Evolutionary conservation across 768 basidiomycete genomes (phyloP).

Genomic region (Trametopsis cervina): DNA sequence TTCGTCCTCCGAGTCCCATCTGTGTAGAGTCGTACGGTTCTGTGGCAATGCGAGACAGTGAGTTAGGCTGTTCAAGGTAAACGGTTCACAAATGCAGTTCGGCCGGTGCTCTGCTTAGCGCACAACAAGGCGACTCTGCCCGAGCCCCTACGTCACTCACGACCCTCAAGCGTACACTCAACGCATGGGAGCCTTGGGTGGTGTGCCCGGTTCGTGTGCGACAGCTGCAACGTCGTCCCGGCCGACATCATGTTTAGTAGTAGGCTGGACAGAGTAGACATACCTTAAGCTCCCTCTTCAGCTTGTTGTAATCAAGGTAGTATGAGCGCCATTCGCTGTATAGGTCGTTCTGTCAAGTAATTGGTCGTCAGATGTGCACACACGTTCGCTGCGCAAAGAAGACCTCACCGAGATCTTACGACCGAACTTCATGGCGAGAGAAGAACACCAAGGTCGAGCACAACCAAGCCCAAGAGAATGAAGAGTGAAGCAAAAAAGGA

Average conservation of each 20-base stretch:
- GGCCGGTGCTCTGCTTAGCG: too few relatives aligned
- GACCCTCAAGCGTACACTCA: too few relatives aligned
- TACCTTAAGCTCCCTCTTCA: slow-evolving; percentile 90
- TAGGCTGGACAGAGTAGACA: too few relatives aligned
- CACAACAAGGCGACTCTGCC: too few relatives aligned
- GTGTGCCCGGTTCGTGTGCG: too few relatives aligned
- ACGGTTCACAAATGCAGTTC: too few relatives aligned
- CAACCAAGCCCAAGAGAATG: background rate
- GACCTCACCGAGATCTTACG: slow-evolving; percentile 60
- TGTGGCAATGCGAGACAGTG: slow-evolving; percentile 13
- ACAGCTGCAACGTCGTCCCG: too few relatives aligned
- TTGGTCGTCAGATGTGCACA: slow-evolving; percentile 5
- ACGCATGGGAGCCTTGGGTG: too few relatives aligned
- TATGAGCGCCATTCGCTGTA: slow-evolving; percentile 89
- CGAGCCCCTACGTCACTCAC: too few relatives aligned
- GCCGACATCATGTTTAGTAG: too few relatives aligned
- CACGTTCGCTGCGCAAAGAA: background rate
- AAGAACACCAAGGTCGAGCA: background rate
- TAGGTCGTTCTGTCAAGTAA: slow-evolving; percentile 62
- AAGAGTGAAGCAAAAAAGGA: too few relatives aligned
- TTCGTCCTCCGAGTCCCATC: slow-evolving; percentile 79
- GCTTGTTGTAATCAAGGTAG: slow-evolving; percentile 83
- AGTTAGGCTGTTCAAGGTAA: too few relatives aligned
- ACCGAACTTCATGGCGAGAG: slow-evolving; percentile 66
- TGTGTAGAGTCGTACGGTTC: slow-evolving; percentile 44